Conservation (phyloP, 805 yeast genomes). For the Metschnikowia peoriensis region DNA sequence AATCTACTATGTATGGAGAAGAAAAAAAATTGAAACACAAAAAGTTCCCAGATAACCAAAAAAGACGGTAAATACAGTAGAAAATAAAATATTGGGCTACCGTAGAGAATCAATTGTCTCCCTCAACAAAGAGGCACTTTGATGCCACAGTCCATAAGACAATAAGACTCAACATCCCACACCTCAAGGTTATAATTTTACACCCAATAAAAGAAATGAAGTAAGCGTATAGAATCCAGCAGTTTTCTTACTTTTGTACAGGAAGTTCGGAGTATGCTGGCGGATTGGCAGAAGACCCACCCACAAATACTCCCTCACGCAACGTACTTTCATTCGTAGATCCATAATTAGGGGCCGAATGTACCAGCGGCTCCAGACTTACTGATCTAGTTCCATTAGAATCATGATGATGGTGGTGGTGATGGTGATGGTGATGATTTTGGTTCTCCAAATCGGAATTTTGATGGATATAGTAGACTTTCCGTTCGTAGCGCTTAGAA, state of each 20-base stretch:
- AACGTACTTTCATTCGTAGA: conserved; percentile 23
- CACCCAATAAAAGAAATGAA: background rate
- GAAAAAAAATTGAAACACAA: no score
- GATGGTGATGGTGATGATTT: conserved; percentile 22
- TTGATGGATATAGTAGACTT: conserved; percentile 34
- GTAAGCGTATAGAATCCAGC: background rate
- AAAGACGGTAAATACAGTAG: no score
- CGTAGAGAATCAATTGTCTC: no score
- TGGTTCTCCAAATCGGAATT: conserved; percentile 34
- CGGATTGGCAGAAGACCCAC: conserved; percentile 18
- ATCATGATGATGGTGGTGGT: conserved; percentile 19
- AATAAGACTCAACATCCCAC: no score
- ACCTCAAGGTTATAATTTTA: no score
- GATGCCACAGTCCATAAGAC: no score
- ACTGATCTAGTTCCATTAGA: conserved; percentile 7
- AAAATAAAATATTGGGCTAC: no score
- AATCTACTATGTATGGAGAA: no score
- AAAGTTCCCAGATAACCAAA: no score
- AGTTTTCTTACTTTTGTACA: conserved; percentile 1
- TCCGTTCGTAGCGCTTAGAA: conserved; percentile 22
- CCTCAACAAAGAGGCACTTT: no score
- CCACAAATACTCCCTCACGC: conserved; percentile 10
- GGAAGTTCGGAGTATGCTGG: conserved; percentile 33
- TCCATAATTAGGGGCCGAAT: conserved; percentile 24
- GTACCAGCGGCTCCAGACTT: conserved; percentile 10